Conservation (phyloP, 345 rosid genomes). For the Theobroma cacao region DNA sequence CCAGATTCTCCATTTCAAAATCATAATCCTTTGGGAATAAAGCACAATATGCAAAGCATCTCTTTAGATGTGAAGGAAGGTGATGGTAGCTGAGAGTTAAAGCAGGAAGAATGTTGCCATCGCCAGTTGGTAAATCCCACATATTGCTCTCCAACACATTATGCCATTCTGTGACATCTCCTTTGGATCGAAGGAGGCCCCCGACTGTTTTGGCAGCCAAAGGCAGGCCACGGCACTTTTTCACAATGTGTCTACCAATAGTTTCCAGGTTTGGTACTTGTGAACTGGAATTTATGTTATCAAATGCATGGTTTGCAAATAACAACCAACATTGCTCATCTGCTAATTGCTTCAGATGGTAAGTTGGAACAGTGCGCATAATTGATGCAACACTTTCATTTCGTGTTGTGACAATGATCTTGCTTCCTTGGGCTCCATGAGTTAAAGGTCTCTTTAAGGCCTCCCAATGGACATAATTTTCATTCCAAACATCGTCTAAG, state of each 20-base stretch:
- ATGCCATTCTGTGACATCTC: slow-evolving; percentile 11
- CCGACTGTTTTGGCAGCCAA: slow-evolving; percentile 22
- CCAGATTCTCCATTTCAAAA: slow-evolving; percentile 15
- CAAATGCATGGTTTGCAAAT: slow-evolving; percentile 28
- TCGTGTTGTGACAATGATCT: slow-evolving; percentile 27
- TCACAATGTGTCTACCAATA: slow-evolving; percentile 22
- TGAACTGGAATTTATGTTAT: background rate
- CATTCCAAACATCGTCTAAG: slow-evolving; percentile 29
- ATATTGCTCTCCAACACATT: slow-evolving; percentile 12
- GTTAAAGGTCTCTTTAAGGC: slow-evolving; percentile 17
- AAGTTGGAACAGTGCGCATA: slow-evolving; percentile 18
- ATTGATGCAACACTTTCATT: slow-evolving; percentile 23
- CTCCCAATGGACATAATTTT: slow-evolving; percentile 26
- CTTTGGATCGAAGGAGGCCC: slow-evolving; percentile 11
- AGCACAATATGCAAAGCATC: slow-evolving; percentile 31
- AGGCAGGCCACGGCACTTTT: slow-evolving; percentile 27
- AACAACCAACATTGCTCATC: slow-evolving; percentile 26
- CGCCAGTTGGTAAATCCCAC: slow-evolving; percentile 18
- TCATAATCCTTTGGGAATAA: slow-evolving; percentile 23
- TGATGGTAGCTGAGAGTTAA: slow-evolving; percentile 15
- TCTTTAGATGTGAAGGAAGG: slow-evolving; percentile 27
- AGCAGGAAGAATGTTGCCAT: slow-evolving; percentile 14
- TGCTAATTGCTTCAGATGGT: slow-evolving; percentile 21
- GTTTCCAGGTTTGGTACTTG: slow-evolving; percentile 7
- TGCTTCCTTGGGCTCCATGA: slow-evolving; percentile 26